A percentile compares a stretch with the other conserved stretches of the same genome.
phyloP scores from a whole-genome alignment of 768 basidiomycete genomes.

The Symmetrospora coprosmae region DNA sequence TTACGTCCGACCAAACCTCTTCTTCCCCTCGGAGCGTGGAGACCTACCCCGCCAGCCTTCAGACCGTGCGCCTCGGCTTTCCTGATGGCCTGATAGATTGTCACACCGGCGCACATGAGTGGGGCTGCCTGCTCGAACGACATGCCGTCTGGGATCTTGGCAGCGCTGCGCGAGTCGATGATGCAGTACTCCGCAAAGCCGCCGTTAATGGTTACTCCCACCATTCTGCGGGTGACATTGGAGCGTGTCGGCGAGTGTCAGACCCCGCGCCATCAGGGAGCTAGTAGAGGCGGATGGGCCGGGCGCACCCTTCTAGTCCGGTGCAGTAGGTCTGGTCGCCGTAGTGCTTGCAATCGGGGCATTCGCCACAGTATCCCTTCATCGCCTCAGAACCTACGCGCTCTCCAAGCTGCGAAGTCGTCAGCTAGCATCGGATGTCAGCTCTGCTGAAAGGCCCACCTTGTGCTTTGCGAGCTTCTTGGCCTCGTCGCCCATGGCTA shows the following conservation, averaged over 20 bases:
- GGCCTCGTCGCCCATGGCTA: neutral
- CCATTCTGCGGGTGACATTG: constrained; percentile 3
- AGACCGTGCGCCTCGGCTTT: constrained; percentile 10
- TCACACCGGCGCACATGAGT: constrained; percentile 17
- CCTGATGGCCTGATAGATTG: constrained; percentile 18
- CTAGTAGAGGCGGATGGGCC: no score
- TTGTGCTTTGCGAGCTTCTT: constrained; percentile 1
- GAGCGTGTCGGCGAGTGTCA: neutral
- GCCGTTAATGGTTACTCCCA: constrained; percentile 16
- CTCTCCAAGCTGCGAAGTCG: constrained; percentile 15
- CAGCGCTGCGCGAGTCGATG: neutral
- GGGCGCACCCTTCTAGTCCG: neutral
- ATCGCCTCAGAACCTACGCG: neutral
- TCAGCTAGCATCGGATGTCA: neutral
- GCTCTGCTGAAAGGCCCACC: neutral
- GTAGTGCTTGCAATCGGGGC: constrained; percentile 14
- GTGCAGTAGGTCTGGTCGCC: constrained; percentile 12
- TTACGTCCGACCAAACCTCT: neutral
- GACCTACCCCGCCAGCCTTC: neutral
- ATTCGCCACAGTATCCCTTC: neutral
- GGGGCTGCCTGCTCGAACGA: constrained; percentile 24
- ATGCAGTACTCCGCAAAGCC: constrained; percentile 22
- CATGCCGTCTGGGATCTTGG: constrained; percentile 15
- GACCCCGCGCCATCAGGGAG: no score
- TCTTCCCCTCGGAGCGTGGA: neutral